phyloP scores from a whole-genome alignment of 495 filamentous ascomycete genomes.

The Aspergillus funiculosus region DNA sequence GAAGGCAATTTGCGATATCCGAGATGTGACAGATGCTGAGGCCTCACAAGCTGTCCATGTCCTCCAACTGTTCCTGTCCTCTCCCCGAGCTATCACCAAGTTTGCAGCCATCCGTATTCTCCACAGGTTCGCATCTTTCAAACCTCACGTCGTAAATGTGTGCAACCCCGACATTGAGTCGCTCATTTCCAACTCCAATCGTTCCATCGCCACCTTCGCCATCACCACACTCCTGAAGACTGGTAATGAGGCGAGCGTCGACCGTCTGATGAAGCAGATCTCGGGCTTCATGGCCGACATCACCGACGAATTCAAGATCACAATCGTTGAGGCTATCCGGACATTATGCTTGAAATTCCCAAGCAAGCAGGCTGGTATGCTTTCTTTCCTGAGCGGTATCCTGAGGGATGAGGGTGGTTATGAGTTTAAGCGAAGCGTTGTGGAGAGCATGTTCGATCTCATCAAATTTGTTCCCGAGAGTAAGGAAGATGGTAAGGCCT shows the following conservation, averaged over 20 bases:
- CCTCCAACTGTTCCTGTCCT: constrained; percentile 92
- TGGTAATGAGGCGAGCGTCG: constrained; percentile 93
- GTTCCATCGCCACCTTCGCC: constrained; percentile 95
- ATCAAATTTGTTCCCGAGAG: constrained; percentile 99
- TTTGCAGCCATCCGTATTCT: constrained; percentile 97
- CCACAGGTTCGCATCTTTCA: constrained; percentile 91
- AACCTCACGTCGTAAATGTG: constrained; percentile 81
- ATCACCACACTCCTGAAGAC: constrained; percentile 98
- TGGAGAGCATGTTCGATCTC: constrained; percentile 98
- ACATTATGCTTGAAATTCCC: constrained; percentile 97
- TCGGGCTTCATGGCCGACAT: constrained; percentile 97
- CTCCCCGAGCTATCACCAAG: constrained; percentile 93
- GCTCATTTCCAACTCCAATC: constrained; percentile 92
- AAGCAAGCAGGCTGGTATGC: constrained; percentile 96
- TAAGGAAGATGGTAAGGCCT: constrained; percentile 72
- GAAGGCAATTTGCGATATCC: constrained; percentile 93
- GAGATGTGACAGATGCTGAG: constrained; percentile 87
- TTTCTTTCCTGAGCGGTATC: constrained; percentile 90
- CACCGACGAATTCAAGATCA: constrained; percentile 99
- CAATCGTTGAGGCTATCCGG: constrained; percentile 95
- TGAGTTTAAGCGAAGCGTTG: constrained; percentile 95
- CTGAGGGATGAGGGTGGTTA: constrained; percentile 95
- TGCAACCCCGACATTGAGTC: constrained; percentile 97
- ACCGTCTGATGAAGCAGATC: constrained; percentile 97
- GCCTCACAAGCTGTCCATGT: constrained; percentile 89